These are phyloP conservation scores for Leccinum subtestaceum DNA, from an alignment of 768 basidiomycete species.

Conservation along the genomic window DNA sequence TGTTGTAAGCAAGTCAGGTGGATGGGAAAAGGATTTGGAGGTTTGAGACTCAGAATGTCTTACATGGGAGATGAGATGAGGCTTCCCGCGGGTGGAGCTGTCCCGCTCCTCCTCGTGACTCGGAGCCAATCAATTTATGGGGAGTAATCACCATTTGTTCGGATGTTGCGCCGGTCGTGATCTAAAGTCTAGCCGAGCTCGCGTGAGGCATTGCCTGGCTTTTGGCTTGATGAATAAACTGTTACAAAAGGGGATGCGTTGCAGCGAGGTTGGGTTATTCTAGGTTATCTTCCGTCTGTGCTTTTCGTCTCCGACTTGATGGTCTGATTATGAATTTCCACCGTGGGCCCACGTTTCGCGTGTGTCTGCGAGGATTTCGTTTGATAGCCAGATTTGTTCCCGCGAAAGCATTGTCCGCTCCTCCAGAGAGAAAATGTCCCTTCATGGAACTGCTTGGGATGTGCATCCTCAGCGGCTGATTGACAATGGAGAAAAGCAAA, in stretches of 20 bases:
- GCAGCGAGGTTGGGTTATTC: background rate
- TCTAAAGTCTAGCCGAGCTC: background rate
- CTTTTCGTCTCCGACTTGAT: background rate
- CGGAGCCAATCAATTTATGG: conserved; percentile 1
- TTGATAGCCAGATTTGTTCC: conserved; percentile 17
- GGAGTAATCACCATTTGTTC: background rate
- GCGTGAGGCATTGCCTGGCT: background rate
- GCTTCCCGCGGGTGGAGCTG: background rate
- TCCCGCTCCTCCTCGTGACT: background rate
- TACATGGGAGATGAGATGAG: conserved; percentile 1
- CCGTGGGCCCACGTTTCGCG: background rate
- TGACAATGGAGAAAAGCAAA: background rate
- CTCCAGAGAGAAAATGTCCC: background rate
- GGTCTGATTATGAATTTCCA: background rate
- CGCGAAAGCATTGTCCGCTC: conserved; percentile 12
- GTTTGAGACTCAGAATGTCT: conserved; percentile 12
- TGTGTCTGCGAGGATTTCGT: background rate
- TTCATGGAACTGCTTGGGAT: background rate
- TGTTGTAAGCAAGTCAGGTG: conserved; percentile 4
- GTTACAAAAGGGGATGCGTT: background rate
- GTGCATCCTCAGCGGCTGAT: background rate
- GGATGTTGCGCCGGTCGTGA: background rate
- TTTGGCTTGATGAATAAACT: background rate
- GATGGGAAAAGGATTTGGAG: conserved; percentile 6
- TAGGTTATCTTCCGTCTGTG: background rate